A percentile compares a stretch with the other conserved stretches of the same genome.
These are phyloP conservation scores for Oryza punctata DNA, from an alignment of 176 grass and related monocot genomes.

Conservation along the genomic window DNA sequence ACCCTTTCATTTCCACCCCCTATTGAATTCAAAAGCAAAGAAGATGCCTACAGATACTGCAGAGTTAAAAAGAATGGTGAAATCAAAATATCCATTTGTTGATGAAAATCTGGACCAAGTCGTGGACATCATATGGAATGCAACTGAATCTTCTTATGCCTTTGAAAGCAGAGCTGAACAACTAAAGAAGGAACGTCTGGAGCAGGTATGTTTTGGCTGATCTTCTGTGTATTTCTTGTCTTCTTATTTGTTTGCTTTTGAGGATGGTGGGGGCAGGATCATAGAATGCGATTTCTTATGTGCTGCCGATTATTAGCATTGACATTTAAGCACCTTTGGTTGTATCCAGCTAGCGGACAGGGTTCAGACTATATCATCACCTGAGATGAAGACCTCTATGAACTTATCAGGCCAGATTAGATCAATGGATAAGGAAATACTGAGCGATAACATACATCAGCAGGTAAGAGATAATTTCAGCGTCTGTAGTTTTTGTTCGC, in stretches of 20 bases:
- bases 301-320: slow-evolving; percentile 15
- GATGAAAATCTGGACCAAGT: slow-evolving; percentile 59
- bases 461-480: slow-evolving; percentile 36
- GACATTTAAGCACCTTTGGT: slow-evolving; percentile 1
- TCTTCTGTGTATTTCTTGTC: slow-evolving; percentile 1
- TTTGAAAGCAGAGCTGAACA: slow-evolving; percentile 67
- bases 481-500: neutral
- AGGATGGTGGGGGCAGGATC: neutral
- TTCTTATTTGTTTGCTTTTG: slow-evolving; percentile 1
- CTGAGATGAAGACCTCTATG: slow-evolving; percentile 26
- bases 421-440: slow-evolving; percentile 41
- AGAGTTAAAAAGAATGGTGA: slow-evolving; percentile 68
- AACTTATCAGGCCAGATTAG: slow-evolving; percentile 24
- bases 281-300: neutral
- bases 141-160: slow-evolving; percentile 53
- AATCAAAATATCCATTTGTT: slow-evolving; percentile 78
- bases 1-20: neutral
- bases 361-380: slow-evolving; percentile 26
- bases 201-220: slow-evolving; percentile 33
- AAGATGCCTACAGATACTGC: slow-evolving; percentile 72
- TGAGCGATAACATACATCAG: slow-evolving; percentile 41
- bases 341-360: slow-evolving; percentile 27
- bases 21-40: slow-evolving; percentile 67
- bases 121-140: slow-evolving; percentile 51
- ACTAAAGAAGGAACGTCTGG: slow-evolving; percentile 62